Percentiles rank a stretch among this genome's conserved stretches.
Conservation (phyloP, 176 grass and related monocot species). For the Elymus sibiricus region DNA sequence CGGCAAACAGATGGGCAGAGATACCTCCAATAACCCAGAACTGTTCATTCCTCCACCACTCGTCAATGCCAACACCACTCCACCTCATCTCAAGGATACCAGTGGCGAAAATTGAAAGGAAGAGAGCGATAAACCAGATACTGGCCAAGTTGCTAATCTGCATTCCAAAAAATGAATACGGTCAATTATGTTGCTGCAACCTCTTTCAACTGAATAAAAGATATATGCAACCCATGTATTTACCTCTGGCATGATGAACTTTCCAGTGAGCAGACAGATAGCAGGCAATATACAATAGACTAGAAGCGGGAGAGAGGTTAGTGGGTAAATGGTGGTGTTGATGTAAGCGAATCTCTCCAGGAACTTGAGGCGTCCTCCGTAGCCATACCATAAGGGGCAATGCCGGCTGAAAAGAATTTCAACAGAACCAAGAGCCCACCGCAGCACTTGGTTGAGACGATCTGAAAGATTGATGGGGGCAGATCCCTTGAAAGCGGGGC, state of each 20-base stretch:
- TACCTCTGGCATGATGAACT: conserved; percentile 96
- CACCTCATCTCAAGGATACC: conserved; percentile 97
- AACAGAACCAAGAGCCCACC: conserved; percentile 89
- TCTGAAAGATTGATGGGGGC: conserved; percentile 98
- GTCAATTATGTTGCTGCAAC: conserved; percentile 2
- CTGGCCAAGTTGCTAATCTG: conserved; percentile 94
- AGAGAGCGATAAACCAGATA: conserved; percentile 98
- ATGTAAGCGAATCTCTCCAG: conserved; percentile 93
- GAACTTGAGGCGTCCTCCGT: conserved; percentile 83
- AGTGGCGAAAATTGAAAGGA: conserved; percentile 88
- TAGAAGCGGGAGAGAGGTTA: conserved; percentile 78
- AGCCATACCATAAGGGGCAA: conserved; percentile 93
- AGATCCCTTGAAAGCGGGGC: conserved; percentile 85
- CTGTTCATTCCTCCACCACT: conserved; percentile 97
- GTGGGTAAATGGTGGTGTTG: conserved; percentile 91
- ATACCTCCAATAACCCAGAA: conserved; percentile 98
- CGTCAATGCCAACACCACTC: conserved; percentile 87
- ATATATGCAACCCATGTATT: neutral
- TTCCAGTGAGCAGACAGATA: conserved; percentile 89
- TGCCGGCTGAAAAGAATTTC: conserved; percentile 97
- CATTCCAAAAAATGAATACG: conserved; percentile 31
- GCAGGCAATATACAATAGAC: conserved; percentile 82
- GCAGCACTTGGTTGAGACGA: conserved; percentile 92
- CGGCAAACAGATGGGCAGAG: conserved; percentile 83
- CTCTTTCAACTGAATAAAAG: neutral